phyloP scores from a whole-genome alignment of 2,329 filamentous ascomycete genomes.

The Microdochium nivale region DNA sequence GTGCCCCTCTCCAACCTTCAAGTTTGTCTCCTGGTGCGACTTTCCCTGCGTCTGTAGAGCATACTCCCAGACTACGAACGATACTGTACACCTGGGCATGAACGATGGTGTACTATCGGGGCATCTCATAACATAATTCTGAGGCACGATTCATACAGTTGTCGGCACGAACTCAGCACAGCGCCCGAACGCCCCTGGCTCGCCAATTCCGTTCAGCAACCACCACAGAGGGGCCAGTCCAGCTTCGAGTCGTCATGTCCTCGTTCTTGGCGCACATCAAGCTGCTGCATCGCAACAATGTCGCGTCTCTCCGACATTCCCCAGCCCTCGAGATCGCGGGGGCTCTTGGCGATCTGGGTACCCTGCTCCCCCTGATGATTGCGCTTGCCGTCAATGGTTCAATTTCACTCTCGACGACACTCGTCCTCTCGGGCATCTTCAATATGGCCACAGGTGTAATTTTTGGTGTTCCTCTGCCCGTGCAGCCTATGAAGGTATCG shows the following conservation, averaged over 20 bases:
- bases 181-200: background rate
- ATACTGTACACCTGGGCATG: too few relatives aligned
- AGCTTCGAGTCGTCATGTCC: background rate
- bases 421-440: constrained; percentile 81
- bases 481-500: constrained; percentile 71
- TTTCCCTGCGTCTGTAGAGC: too few relatives aligned
- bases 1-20: too few relatives aligned
- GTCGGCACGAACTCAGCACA: background rate
- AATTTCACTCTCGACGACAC: constrained; percentile 72
- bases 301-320: constrained; percentile 33
- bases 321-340: constrained; percentile 73
- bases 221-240: background rate
- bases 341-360: constrained; percentile 67
- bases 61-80: too few relatives aligned
- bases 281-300: constrained; percentile 35
- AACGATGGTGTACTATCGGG: too few relatives aligned
- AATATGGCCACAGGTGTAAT: constrained; percentile 74
- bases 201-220: background rate
- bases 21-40: too few relatives aligned
- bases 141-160: background rate
- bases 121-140: too few relatives aligned
- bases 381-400: constrained; percentile 71
- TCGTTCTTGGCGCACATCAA: constrained; percentile 17
- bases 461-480: constrained; percentile 84
- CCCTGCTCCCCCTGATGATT: constrained; percentile 67